Percentiles rank a stretch among this genome's conserved stretches.
phyloP scores from a whole-genome alignment of 768 basidiomycete species.

The Gymnopilus dilepis region DNA sequence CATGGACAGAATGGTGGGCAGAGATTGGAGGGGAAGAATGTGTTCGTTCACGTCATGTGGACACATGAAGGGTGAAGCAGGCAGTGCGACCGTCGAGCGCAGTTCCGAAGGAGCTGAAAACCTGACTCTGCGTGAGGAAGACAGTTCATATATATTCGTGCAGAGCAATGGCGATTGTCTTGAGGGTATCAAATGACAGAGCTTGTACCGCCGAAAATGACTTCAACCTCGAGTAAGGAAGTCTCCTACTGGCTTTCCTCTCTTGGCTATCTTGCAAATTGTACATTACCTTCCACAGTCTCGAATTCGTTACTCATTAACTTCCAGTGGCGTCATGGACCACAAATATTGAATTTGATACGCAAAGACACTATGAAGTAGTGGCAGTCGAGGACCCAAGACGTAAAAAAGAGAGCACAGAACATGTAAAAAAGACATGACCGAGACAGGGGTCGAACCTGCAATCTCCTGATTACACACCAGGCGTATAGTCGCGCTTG shows the following conservation, averaged over 20 bases:
- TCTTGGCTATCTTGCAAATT: neutral
- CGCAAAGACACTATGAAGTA: no score
- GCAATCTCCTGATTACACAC: constrained; percentile 80
- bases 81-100: constrained; percentile 65
- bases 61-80: constrained; percentile 64
- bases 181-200: constrained; percentile 66
- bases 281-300: constrained; percentile 1
- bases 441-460: constrained; percentile 93
- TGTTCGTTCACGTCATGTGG: constrained; percentile 88
- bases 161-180: constrained; percentile 46
- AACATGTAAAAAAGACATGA: constrained; percentile 44
- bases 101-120: constrained; percentile 42
- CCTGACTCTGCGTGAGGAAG: constrained; percentile 78
- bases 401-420: no score
- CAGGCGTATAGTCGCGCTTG: constrained; percentile 1
- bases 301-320: no score
- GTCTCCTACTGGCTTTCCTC: no score
- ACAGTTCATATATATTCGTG: constrained; percentile 77
- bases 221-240: constrained; percentile 72
- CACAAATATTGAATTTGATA: no score
- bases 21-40: constrained; percentile 59
- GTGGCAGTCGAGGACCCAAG: no score
- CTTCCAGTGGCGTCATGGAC: no score
- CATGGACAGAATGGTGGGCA: constrained; percentile 58
- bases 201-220: constrained; percentile 73